phyloP scores from a whole-genome alignment of 176 grass and related monocot species.

The Secale cereale region DNA sequence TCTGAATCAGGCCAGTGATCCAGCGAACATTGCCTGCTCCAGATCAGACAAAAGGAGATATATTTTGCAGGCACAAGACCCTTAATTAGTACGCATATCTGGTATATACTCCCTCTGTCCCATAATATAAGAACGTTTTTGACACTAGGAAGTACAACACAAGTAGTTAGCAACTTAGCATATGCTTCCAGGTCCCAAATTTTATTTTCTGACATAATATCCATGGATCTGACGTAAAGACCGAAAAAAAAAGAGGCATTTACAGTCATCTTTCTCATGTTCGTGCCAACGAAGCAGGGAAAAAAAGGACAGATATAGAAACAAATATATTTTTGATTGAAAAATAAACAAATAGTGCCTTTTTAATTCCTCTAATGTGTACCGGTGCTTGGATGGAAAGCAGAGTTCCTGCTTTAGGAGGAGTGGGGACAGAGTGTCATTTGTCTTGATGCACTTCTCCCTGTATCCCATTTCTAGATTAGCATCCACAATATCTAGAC shows the following conservation, averaged over 20 bases:
- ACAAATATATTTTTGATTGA: not conserved
- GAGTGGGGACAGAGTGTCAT: constrained; percentile 22
- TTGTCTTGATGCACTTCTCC: constrained; percentile 27
- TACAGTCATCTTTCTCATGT: not conserved
- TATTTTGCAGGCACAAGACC: not conserved
- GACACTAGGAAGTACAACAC: too few species aligned
- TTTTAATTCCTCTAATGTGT: not conserved
- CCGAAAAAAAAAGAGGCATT: not conserved
- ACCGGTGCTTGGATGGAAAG: not conserved
- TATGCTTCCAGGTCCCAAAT: not conserved
- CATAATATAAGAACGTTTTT: too few species aligned
- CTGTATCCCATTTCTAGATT: constrained; percentile 27
- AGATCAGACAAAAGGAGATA: constrained; percentile 2
- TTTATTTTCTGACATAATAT: constrained; percentile 11
- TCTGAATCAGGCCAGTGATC: not conserved
- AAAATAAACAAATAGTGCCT: not conserved
- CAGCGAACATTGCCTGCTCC: not conserved
- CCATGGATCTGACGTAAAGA: constrained; percentile 19
- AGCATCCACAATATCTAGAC: constrained; percentile 1
- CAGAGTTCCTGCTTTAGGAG: not conserved
- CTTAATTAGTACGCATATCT: too few species aligned
- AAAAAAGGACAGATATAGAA: not conserved
- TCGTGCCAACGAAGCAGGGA: constrained; percentile 18
- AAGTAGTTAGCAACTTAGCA: too few species aligned
- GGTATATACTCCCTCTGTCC: too few species aligned